phyloP scores from a whole-genome alignment of 176 grass and related monocot genomes.

The Bothriochloa decipiens region DNA sequence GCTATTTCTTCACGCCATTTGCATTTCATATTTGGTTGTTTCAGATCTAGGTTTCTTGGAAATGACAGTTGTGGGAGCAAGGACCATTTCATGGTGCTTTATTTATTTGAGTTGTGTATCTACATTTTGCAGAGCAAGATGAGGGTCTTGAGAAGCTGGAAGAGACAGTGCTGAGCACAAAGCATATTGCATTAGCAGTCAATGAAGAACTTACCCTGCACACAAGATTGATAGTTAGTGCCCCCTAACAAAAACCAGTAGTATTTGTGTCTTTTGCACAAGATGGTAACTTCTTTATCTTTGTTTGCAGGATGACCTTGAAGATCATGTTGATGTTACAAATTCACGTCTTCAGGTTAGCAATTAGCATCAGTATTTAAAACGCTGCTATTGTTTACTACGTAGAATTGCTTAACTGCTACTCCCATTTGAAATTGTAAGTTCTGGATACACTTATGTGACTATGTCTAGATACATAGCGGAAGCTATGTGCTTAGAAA shows the following conservation, averaged over 20 bases:
- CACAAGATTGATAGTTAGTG: conserved; percentile 90
- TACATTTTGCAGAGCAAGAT: conserved; percentile 78
- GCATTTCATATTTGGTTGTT: conserved; percentile 25
- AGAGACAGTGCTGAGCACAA: conserved; percentile 90
- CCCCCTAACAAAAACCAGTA: not conserved
- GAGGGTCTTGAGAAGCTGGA: conserved; percentile 90
- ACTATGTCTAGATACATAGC: not conserved
- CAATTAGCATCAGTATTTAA: not conserved
- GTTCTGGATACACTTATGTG: not conserved
- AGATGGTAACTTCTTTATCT: conserved; percentile 35
- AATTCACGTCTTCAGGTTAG: conserved; percentile 82
- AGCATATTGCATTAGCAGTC: conserved; percentile 96
- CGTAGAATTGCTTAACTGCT: not conserved
- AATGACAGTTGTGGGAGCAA: not conserved
- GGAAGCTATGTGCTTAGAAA: not conserved
- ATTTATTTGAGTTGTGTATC: not conserved
- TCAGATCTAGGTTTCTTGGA: not conserved
- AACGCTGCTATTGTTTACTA: not conserved
- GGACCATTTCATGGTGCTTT: not conserved
- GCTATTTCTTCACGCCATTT: conserved; percentile 12
- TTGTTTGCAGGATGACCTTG: conserved; percentile 79
- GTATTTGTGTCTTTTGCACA: not conserved
- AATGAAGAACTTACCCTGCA: conserved; percentile 95
- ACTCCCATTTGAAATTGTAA: not conserved
- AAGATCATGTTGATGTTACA: conserved; percentile 80